phyloP scores from a whole-genome alignment of 2,329 filamentous ascomycete genomes.

The Fusarium fujikuroi region DNA sequence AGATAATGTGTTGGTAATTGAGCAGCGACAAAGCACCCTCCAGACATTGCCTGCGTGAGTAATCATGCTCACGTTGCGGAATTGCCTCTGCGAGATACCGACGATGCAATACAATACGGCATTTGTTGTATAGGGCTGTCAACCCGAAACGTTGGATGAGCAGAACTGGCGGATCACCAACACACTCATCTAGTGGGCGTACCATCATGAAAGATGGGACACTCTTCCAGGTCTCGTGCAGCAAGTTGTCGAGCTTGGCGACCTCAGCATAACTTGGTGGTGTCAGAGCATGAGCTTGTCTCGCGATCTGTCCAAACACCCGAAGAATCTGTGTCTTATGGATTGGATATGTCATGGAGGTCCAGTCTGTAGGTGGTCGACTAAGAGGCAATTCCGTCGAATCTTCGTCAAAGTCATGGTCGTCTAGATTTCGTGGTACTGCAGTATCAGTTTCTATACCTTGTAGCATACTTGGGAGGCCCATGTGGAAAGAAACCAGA shows the following conservation, averaged over 20 bases:
- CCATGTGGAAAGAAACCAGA: slow-evolving; percentile 73
- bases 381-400: slow-evolving; percentile 64
- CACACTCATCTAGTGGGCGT: slow-evolving; percentile 58
- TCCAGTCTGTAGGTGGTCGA: slow-evolving; percentile 68
- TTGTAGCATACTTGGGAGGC: slow-evolving; percentile 73
- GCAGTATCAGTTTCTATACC: slow-evolving; percentile 71
- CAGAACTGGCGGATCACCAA: slow-evolving; percentile 58
- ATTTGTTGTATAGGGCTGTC: slow-evolving; percentile 64
- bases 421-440: slow-evolving; percentile 70
- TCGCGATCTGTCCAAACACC: slow-evolving; percentile 62
- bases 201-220: slow-evolving; percentile 62
- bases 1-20: slow-evolving; percentile 59
- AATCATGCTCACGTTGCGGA: slow-evolving; percentile 58
- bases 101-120: slow-evolving; percentile 65
- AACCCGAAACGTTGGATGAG: slow-evolving; percentile 66
- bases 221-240: slow-evolving; percentile 57
- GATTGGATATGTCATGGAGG: slow-evolving; percentile 66
- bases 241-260: slow-evolving; percentile 57
- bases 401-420: slow-evolving; percentile 72
- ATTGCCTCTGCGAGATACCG: slow-evolving; percentile 60
- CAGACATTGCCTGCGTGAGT: slow-evolving; percentile 63
- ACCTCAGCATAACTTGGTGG: slow-evolving; percentile 61
- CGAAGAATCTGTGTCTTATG: slow-evolving; percentile 60
- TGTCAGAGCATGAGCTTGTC: slow-evolving; percentile 60
- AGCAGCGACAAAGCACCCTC: slow-evolving; percentile 61